These are phyloP conservation scores for Lactarius vividus DNA, from an alignment of 768 basidiomycete genomes.

Conservation along the genomic window DNA sequence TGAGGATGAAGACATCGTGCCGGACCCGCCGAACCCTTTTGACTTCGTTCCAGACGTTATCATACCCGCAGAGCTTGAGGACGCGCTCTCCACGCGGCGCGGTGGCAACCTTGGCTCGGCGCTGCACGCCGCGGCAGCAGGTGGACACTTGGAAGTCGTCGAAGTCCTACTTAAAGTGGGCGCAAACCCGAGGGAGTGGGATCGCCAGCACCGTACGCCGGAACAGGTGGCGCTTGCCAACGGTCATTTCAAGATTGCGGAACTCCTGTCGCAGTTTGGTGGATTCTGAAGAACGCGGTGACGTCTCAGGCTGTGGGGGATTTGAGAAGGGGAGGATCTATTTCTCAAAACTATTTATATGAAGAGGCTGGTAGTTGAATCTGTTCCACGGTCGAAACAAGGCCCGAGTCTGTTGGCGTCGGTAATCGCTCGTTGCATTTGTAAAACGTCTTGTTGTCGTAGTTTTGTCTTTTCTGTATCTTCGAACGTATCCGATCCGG, in stretches of 20 bases:
- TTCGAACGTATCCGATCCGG: background rate
- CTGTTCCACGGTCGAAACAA: background rate
- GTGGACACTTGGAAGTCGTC: background rate
- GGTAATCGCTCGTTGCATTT: no score
- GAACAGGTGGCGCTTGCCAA: background rate
- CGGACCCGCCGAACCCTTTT: no score
- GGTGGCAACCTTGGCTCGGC: background rate
- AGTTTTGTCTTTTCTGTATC: background rate
- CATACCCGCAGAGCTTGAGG: no score
- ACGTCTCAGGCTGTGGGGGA: background rate
- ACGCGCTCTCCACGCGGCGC: no score
- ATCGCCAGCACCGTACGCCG: background rate
- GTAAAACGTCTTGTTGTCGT: background rate
- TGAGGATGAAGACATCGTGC: no score
- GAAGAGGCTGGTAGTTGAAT: background rate
- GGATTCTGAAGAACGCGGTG: background rate
- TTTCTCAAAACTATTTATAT: background rate
- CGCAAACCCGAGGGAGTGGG: background rate
- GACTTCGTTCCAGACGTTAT: no score
- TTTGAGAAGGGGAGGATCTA: background rate
- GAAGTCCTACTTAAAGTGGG: background rate
- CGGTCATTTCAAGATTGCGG: background rate
- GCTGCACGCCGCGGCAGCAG: background rate
- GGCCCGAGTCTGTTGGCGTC: background rate
- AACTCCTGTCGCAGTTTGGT: background rate